phyloP scores from a whole-genome alignment of 257 asterid genomes.

The Osmanthus fragrans region DNA sequence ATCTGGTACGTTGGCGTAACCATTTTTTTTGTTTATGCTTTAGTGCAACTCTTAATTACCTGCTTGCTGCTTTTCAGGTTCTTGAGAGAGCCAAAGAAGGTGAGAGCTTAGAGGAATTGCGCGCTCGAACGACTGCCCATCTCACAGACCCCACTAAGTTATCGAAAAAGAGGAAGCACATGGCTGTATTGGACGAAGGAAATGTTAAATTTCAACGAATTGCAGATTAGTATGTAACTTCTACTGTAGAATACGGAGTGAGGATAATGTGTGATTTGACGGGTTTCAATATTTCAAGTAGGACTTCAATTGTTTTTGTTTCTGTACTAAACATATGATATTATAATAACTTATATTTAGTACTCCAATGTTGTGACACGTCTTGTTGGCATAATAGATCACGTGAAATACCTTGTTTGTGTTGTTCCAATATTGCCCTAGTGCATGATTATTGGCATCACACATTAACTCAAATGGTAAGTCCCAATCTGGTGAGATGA shows the following conservation, averaged over 20 bases:
- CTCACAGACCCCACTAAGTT: conserved; percentile 53
- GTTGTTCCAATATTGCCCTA: too few relatives aligned
- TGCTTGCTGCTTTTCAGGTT: conserved; percentile 51
- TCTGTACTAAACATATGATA: too few relatives aligned
- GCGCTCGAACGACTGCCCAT: conserved; percentile 84
- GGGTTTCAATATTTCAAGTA: too few relatives aligned
- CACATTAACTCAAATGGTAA: too few relatives aligned
- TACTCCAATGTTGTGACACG: too few relatives aligned
- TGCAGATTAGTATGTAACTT: conserved; percentile 28
- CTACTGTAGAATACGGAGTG: not conserved
- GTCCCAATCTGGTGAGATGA: too few relatives aligned
- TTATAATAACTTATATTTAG: too few relatives aligned
- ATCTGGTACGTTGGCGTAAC: conserved; percentile 59
- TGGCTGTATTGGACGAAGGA: conserved; percentile 60
- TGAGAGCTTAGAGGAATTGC: conserved; percentile 83
- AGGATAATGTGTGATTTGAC: too few relatives aligned
- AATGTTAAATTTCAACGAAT: conserved; percentile 55
- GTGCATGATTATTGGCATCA: too few relatives aligned
- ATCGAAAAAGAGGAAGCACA: conserved; percentile 66
- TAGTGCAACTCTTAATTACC: not conserved
- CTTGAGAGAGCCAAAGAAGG: conserved; percentile 96
- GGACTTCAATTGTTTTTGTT: too few relatives aligned
- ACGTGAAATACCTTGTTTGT: too few relatives aligned
- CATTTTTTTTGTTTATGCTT: not conserved
- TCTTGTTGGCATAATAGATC: too few relatives aligned